Evolutionary conservation across 352 stramenopile species (phyloP), one percentile per base, ranked within the genome.

Genomic region (Phytophthora vignae): DNA sequence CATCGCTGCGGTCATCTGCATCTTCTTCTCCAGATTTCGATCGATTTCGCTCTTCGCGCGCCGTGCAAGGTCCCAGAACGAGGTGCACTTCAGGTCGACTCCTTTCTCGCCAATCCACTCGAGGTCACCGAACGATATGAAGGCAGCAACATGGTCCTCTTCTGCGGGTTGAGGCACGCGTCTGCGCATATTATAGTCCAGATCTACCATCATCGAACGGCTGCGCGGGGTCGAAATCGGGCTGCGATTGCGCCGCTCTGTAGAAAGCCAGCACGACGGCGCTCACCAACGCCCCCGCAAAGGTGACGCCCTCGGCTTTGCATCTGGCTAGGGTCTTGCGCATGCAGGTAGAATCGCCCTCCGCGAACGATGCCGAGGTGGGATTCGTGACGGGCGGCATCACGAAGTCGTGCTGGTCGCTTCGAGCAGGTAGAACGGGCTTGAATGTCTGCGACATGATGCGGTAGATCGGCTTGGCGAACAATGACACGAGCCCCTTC

Each of bases 101-200:
- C 74, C 78, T 27, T 73, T 36, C 1, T 31, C 64, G 33, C 46
- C 57, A 6, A 83, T 55, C 46, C 54, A 56, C 2, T 65, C 56
- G 2, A 81, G 19, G 7, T 67, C 55, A 52, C 42, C 60, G 12
- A 78, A 71, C 2, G 64, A 67, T 14, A 78, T 64, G 65, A 76
- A 86, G 22, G 65, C 60, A 29, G 78, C 81, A 9, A 88, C 67
- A 1, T 60, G 50, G 8, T 76, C 65, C 38, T 69, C 48, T 19
- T 73, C 53, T 11, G 71, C 60, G 0, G 73, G 70, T 12, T 61
- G 53, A 0, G 75, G 65, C 17, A 86, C 67, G 50, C 78, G 78
- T n/a, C 65, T 54, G 36, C 81, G 78, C 81, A 88, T 86, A 54
- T 86, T 81, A 46, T 84, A 80, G 60, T 81, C 68, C 65, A 81